Conservation (phyloP, 228 moss, liverwort and hornwort species). For the Sphagnum fallax region DNA sequence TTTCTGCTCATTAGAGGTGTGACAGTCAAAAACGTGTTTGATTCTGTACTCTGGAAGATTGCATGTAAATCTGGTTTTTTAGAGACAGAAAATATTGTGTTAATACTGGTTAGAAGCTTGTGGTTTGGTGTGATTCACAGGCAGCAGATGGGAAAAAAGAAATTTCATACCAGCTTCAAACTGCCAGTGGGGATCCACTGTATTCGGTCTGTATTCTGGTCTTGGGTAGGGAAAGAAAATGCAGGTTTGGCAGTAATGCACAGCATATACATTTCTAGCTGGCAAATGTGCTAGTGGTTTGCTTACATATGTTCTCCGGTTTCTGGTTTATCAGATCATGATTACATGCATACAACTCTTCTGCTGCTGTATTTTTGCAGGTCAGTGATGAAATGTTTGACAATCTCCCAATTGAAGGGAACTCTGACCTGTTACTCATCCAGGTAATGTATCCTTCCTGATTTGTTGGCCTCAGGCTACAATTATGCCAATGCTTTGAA, state of each 20-base stretch:
- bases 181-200: constrained; percentile 46
- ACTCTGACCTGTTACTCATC: constrained; percentile 46
- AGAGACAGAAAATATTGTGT: too few species aligned
- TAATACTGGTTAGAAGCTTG: too few species aligned
- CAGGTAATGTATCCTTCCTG: constrained; percentile 18
- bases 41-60: too few species aligned
- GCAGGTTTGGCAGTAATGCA: too few species aligned
- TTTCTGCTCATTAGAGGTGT: constrained; percentile 51
- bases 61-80: too few species aligned
- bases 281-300: too few species aligned
- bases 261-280: too few species aligned
- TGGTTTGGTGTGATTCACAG: constrained; percentile 4
- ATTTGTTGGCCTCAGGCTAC: background rate
- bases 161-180: constrained; percentile 37
- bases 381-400: constrained; percentile 48
- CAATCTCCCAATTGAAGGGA: constrained; percentile 50
- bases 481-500: background rate
- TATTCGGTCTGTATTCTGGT: constrained; percentile 24
- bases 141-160: constrained; percentile 17
- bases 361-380: constrained; percentile 10
- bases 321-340: too few species aligned
- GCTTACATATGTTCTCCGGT: too few species aligned
- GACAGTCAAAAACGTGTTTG: background rate
- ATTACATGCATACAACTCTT: too few species aligned
- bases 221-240: too few species aligned